Percentiles rank a stretch among this genome's conserved stretches.
phyloP scores from a whole-genome alignment of 2,329 filamentous ascomycete species.

The Pyrenophora teres region DNA sequence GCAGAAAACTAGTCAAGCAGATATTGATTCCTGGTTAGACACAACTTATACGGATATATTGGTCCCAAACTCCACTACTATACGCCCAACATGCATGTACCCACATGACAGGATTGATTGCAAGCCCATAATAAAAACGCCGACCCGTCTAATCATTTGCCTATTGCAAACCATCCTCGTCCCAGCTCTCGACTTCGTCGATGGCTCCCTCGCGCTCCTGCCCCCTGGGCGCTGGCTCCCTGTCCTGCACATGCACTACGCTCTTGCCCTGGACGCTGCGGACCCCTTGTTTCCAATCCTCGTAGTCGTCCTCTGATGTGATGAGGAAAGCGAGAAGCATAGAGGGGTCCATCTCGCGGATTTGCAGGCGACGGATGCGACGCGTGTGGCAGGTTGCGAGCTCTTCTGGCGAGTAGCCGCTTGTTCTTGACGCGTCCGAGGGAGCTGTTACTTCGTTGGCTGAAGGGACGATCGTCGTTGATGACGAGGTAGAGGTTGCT shows the following conservation, averaged over 20 bases:
- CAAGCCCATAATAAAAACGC: conserved; percentile 4
- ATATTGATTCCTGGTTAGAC: conserved; percentile 2
- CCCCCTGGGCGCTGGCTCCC: conserved; percentile 60
- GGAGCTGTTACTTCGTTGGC: neutral
- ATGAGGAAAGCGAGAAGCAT: conserved; percentile 97
- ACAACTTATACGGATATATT: conserved; percentile 16
- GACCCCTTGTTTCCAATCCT: conserved; percentile 77
- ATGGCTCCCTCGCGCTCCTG: conserved; percentile 72
- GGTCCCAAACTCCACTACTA: conserved; percentile 15
- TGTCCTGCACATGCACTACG: conserved; percentile 82
- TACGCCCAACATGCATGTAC: conserved; percentile 15
- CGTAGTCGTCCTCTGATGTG: conserved; percentile 79
- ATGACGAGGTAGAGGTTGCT: conserved; percentile 19
- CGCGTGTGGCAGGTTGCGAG: conserved; percentile 85
- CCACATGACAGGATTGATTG: conserved; percentile 5
- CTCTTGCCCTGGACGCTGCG: conserved; percentile 73
- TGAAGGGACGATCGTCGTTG: conserved; percentile 30
- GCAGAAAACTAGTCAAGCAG: too few species aligned
- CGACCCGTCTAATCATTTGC: neutral
- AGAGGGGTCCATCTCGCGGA: conserved; percentile 95
- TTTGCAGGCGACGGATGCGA: conserved; percentile 77
- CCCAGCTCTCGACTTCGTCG: conserved; percentile 87
- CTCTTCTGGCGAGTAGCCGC: conserved; percentile 71
- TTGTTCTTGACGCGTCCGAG: conserved; percentile 9
- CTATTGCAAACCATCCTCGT: conserved; percentile 54